Conservation (phyloP, 2,329 filamentous ascomycete genomes). For the Talaromyces sp. region DNA sequence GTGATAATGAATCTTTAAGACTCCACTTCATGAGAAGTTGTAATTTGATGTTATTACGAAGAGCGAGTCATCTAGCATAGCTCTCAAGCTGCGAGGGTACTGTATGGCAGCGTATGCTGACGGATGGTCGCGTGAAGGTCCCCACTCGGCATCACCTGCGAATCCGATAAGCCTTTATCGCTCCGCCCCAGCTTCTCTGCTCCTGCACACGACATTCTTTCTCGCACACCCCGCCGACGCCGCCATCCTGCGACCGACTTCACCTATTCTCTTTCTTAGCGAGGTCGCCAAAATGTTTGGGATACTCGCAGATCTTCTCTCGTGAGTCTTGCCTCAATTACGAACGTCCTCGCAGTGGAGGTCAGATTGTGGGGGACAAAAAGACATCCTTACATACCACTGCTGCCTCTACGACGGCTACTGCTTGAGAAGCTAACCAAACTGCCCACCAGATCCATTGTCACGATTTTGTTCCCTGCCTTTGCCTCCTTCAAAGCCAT, state of each 20-base stretch:
- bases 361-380: not conserved
- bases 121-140: not conserved
- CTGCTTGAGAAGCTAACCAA: not conserved
- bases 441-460: constrained; percentile 60
- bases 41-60: too few species aligned
- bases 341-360: not conserved
- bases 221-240: not conserved
- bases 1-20: not conserved
- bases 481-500: constrained; percentile 98
- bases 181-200: not conserved
- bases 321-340: constrained; percentile 47
- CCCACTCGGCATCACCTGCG: not conserved
- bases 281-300: constrained; percentile 54
- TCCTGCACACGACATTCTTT: not conserved
- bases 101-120: too few species aligned
- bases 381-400: not conserved
- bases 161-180: not conserved
- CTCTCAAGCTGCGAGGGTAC: too few species aligned
- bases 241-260: not conserved
- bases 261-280: not conserved
- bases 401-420: not conserved
- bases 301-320: constrained; percentile 64
- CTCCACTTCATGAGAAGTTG: too few species aligned
- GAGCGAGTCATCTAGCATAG: not conserved
- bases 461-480: constrained; percentile 87